Evolutionary conservation across 2,329 filamentous ascomycete species (phyloP).

Genomic region (Aphanoascus verrucosus): DNA sequence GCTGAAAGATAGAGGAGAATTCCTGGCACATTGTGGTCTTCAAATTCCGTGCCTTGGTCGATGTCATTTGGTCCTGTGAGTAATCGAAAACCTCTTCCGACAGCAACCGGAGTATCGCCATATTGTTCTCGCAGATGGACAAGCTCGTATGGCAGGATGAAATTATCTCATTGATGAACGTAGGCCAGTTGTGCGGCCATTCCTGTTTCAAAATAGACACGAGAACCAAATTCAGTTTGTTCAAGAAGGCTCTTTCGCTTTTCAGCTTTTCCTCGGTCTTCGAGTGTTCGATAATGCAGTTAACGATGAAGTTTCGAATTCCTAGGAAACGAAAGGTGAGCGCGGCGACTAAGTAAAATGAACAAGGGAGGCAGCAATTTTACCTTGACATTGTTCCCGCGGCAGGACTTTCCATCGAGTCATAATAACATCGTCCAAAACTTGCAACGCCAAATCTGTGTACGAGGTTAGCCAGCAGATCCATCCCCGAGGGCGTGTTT

Average conservation of each 20-base stretch:
- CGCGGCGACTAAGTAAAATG: background rate
- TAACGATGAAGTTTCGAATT: constrained; percentile 97
- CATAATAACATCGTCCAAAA: constrained; percentile 96
- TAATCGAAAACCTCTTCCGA: constrained; percentile 99
- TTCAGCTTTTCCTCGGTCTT: constrained; percentile 78
- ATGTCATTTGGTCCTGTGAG: constrained; percentile 99
- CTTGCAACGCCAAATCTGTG: constrained; percentile 81
- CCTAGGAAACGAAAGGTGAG: constrained; percentile 47
- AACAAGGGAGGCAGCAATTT: constrained; percentile 1
- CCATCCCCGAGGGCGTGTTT: background rate
- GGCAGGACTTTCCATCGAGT: constrained; percentile 98
- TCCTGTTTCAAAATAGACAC: constrained; percentile 98
- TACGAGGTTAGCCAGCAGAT: constrained; percentile 25
- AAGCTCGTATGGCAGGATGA: constrained; percentile 89
- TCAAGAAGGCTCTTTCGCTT: constrained; percentile 76
- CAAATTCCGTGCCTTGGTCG: constrained; percentile 84
- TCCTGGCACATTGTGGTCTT: constrained; percentile 99
- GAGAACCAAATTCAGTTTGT: constrained; percentile 96
- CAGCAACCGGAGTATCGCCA: constrained; percentile 88
- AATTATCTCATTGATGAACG: constrained; percentile 99
- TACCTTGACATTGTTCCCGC: constrained; percentile 87
- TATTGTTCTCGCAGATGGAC: constrained; percentile 99
- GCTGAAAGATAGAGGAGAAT: constrained; percentile 95
- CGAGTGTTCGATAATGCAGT: constrained; percentile 93
- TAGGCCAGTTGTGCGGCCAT: constrained; percentile 99